A percentile compares a stretch with the other conserved stretches of the same genome.
Conservation (phyloP, 2,329 filamentous ascomycete species). For the Didymosphaeria variabile region DNA sequence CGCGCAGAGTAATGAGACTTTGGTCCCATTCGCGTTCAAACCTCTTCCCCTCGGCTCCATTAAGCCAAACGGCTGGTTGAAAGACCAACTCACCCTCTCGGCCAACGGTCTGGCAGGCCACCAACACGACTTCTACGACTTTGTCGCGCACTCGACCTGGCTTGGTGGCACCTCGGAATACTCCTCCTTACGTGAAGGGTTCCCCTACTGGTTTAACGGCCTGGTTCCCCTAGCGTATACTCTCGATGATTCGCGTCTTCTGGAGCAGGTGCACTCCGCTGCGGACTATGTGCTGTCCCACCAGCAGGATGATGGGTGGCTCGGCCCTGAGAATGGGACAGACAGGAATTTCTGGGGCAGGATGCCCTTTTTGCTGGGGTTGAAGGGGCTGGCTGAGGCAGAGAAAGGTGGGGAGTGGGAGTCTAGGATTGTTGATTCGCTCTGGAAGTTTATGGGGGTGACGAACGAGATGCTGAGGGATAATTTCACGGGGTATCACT, state of each 20-base stretch:
- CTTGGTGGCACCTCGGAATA: slow-evolving; percentile 63
- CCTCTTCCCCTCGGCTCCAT: slow-evolving; percentile 61
- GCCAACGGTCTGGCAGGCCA: slow-evolving; percentile 64
- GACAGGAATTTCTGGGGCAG: slow-evolving; percentile 62
- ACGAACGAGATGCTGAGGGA: slow-evolving; percentile 65
- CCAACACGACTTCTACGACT: slow-evolving; percentile 65
- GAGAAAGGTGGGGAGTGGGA: slow-evolving; percentile 51
- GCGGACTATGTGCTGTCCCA: slow-evolving; percentile 59
- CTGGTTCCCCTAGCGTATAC: slow-evolving; percentile 65
- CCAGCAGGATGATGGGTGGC: slow-evolving; percentile 65
- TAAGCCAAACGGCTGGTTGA: slow-evolving; percentile 62
- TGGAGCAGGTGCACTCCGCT: slow-evolving; percentile 58
- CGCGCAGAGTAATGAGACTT: neutral
- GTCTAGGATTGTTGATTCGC: slow-evolving; percentile 57
- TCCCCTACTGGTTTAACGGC: slow-evolving; percentile 68
- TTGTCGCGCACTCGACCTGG: slow-evolving; percentile 62
- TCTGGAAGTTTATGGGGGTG: slow-evolving; percentile 61
- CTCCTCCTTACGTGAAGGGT: slow-evolving; percentile 62
- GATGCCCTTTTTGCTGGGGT: slow-evolving; percentile 60
- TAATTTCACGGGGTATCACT: slow-evolving; percentile 56
- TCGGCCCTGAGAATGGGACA: slow-evolving; percentile 62
- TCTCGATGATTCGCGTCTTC: slow-evolving; percentile 59
- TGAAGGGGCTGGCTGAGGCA: slow-evolving; percentile 62
- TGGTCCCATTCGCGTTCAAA: slow-evolving; percentile 48
- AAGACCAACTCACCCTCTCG: slow-evolving; percentile 59